Base-by-base conservation (phyloP, 257 asterid genomes). In the Forsythia suspensa region DNA sequence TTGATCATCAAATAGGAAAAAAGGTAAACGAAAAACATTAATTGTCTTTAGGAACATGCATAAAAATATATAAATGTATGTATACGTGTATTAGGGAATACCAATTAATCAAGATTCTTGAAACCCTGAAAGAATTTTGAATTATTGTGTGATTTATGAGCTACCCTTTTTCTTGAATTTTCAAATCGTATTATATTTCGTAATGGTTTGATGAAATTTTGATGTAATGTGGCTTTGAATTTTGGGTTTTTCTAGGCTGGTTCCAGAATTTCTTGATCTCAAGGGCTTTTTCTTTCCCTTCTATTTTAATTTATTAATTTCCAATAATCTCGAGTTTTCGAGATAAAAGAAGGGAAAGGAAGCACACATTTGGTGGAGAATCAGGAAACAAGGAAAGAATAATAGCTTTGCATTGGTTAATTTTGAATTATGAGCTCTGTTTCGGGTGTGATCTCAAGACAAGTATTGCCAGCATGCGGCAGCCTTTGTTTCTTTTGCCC, bases 401-500 rank as follows among this genome's bases (percentile, higher is more conserved):
- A 46, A 65, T n/a, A 77, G 37, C 57, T n/a, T 46, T 69, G 73
- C 34, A 61, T 61, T 73, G 76, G 11, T 81, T 69, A 8, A 65
- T 59, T 63, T 63, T 63, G 70, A 78, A 72, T 75, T 40, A 95
- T 94, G 99, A 90, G 90, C 79, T 87, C 81, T 34, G 96, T 95
- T 74, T 96, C 99, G 16, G 97, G 97, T 82, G 89, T 94, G 74
- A 84, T 96, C 63, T 93, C 99, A 41, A 89, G 99, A 92, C 99
- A 96, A 90, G 89, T 96, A 10, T 81, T 92, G 88, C 99, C 99
- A 55, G 98, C 92, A 70, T 94, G 98, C 82, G 99, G 92, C 67
- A 88, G 82, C 87, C 92, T 96, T 70, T 96, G 99, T 85, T 92
- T 92, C 90, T 94, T 92, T 80, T 96, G 99, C 85, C 99, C 99